Evolutionary conservation across 345 rosid genomes (phyloP).

Genomic region (Populus pruinosa): DNA sequence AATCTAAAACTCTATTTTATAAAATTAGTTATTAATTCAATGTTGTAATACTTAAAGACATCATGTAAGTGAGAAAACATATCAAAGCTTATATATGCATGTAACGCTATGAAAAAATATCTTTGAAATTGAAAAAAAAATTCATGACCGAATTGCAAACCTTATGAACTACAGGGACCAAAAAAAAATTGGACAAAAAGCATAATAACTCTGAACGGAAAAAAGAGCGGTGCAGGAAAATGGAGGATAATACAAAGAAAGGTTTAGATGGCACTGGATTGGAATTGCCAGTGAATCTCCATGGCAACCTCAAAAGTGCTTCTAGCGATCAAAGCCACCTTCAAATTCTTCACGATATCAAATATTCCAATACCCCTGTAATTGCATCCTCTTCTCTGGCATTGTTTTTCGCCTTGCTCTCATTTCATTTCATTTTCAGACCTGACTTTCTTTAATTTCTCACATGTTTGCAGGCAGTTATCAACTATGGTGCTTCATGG

Average conservation of each 20-base stretch:
- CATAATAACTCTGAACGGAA: too few relatives aligned
- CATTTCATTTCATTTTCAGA: neutral
- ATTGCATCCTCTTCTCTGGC: neutral
- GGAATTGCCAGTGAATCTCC: conserved; percentile 36
- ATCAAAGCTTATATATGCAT: too few relatives aligned
- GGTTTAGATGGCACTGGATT: conserved; percentile 32
- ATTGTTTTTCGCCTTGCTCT: neutral
- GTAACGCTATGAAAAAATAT: too few relatives aligned
- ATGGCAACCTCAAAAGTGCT: conserved; percentile 50
- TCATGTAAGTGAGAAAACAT: too few relatives aligned
- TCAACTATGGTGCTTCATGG: conserved; percentile 72
- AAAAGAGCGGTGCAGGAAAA: neutral
- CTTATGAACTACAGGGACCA: too few relatives aligned
- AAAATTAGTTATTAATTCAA: too few relatives aligned
- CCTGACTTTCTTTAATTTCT: neutral
- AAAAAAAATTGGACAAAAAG: too few relatives aligned
- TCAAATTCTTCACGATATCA: conserved; percentile 42
- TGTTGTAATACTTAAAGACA: too few relatives aligned
- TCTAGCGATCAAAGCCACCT: conserved; percentile 41
- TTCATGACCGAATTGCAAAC: too few relatives aligned
- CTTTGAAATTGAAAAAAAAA: too few relatives aligned
- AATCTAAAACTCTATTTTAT: too few relatives aligned
- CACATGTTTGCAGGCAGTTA: conserved; percentile 39
- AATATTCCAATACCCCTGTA: conserved; percentile 50
- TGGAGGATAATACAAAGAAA: conserved; percentile 23